phyloP scores from a whole-genome alignment of 108 stramenopile species.

The Cyclotella sp. region DNA sequence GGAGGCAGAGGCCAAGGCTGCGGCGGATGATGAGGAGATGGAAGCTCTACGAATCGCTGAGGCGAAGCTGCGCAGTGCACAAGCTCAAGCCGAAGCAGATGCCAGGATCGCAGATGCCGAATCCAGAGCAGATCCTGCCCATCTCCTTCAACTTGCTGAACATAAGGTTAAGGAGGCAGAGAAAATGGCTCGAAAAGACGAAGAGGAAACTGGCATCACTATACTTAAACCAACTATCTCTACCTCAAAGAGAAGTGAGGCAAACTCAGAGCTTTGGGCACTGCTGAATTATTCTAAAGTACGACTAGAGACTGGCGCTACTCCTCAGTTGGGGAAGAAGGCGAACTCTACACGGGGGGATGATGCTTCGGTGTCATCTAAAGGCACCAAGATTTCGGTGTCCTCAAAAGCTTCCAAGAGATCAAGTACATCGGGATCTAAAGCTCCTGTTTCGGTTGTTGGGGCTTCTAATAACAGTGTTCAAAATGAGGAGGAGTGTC shows the following conservation, averaged over 20 bases:
- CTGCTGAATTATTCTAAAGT: conserved; percentile 53
- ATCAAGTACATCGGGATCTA: conserved; percentile 22
- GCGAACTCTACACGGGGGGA: conserved; percentile 10
- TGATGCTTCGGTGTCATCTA: conserved; percentile 18
- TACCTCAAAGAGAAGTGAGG: conserved; percentile 32
- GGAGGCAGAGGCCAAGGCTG: conserved; percentile 15
- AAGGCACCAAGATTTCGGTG: conserved; percentile 28
- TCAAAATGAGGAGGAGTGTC: background rate
- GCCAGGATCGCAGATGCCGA: background rate
- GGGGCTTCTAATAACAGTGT: conserved; percentile 8
- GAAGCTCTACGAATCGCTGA: conserved; percentile 27
- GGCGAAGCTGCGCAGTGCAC: conserved; percentile 11
- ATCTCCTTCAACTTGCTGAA: conserved; percentile 35
- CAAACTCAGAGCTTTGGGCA: conserved; percentile 54
- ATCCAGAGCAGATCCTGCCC: conserved; percentile 7
- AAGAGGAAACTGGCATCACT: conserved; percentile 30
- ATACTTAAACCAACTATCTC: conserved; percentile 39
- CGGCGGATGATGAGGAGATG: conserved; percentile 11
- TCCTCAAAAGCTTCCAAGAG: conserved; percentile 46
- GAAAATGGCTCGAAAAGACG: conserved; percentile 42
- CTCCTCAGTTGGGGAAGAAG: conserved; percentile 45
- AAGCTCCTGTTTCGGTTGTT: conserved; percentile 23
- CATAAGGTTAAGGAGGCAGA: conserved; percentile 46
- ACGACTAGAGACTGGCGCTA: conserved; percentile 46
- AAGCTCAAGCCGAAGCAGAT: conserved; percentile 6